Percentiles rank a stretch among this genome's conserved stretches.
phyloP scores from a whole-genome alignment of 441 rosid genomes.

The Breynia disticha region DNA sequence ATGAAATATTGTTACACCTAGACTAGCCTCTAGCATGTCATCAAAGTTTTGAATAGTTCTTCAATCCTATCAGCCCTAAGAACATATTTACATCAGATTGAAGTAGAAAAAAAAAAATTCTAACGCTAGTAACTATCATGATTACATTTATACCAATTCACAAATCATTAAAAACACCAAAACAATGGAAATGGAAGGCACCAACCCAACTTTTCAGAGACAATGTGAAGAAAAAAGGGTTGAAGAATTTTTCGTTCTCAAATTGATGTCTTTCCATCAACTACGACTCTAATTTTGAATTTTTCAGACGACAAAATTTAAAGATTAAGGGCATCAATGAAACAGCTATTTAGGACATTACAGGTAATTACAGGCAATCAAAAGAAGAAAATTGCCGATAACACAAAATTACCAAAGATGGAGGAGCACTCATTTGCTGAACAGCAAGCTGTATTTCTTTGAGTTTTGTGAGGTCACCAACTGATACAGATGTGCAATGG shows the following conservation, averaged over 20 bases:
- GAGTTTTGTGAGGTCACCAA: constrained; percentile 47
- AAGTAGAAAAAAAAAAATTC: too few relatives aligned
- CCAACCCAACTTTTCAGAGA: too few relatives aligned
- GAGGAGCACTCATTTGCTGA: constrained; percentile 39
- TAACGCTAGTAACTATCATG: too few relatives aligned
- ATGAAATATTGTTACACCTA: neutral
- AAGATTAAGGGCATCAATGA: neutral
- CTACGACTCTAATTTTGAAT: too few relatives aligned
- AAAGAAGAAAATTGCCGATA: neutral
- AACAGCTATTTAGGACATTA: too few relatives aligned
- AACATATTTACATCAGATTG: too few relatives aligned
- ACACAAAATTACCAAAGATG: constrained; percentile 32
- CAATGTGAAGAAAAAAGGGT: neutral
- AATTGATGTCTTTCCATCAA: neutral
- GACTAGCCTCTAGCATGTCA: too few relatives aligned
- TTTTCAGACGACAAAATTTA: neutral
- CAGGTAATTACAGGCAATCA: too few relatives aligned
- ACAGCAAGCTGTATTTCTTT: constrained; percentile 46
- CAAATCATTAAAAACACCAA: neutral
- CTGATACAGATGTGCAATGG: constrained; percentile 27
- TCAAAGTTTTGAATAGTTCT: too few relatives aligned
- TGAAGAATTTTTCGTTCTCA: neutral
- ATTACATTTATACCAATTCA: neutral
- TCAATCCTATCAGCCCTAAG: too few relatives aligned
- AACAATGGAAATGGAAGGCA: neutral